Percentiles rank a stretch among this genome's conserved stretches.
Evolutionary conservation across 768 basidiomycete species (phyloP).

Genomic region (Phaffia tasmanica): DNA sequence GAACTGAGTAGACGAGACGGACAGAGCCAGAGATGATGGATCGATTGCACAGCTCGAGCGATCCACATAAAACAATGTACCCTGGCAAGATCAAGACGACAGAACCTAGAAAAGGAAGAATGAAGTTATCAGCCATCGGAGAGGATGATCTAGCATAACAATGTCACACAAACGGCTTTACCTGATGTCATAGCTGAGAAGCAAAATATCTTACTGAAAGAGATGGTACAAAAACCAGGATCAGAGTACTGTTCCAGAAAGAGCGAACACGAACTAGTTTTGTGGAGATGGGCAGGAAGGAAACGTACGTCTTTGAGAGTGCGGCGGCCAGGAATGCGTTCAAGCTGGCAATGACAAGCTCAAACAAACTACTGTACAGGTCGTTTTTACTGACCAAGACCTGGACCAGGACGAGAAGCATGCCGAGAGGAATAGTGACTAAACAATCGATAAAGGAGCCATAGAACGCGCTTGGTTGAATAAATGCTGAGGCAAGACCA

Average conservation of each 20-base stretch:
- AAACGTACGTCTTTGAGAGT: conserved; percentile 13
- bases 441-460: conserved; percentile 70
- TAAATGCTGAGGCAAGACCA: conserved; percentile 62
- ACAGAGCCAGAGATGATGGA: conserved; percentile 78
- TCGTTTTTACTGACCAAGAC: conserved; percentile 61
- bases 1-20: conserved; percentile 61
- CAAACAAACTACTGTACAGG: conserved; percentile 68
- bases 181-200: conserved; percentile 66
- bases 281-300: no score
- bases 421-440: conserved; percentile 62
- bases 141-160: no score
- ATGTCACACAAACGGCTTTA: no score
- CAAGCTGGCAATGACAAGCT: conserved; percentile 57
- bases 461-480: conserved; percentile 57
- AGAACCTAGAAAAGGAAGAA: conserved; percentile 37
- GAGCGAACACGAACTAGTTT: no score
- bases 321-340: conserved; percentile 70
- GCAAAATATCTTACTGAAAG: conserved; percentile 58
- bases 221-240: conserved; percentile 36
- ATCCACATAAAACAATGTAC: conserved; percentile 45
- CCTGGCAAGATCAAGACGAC: conserved; percentile 56
- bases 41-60: conserved; percentile 66
- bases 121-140: no score
- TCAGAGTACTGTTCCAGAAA: no score
- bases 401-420: conserved; percentile 61